Evolutionary conservation across 352 stramenopile species (phyloP).

Genomic region (Sclerospora graminicola): DNA sequence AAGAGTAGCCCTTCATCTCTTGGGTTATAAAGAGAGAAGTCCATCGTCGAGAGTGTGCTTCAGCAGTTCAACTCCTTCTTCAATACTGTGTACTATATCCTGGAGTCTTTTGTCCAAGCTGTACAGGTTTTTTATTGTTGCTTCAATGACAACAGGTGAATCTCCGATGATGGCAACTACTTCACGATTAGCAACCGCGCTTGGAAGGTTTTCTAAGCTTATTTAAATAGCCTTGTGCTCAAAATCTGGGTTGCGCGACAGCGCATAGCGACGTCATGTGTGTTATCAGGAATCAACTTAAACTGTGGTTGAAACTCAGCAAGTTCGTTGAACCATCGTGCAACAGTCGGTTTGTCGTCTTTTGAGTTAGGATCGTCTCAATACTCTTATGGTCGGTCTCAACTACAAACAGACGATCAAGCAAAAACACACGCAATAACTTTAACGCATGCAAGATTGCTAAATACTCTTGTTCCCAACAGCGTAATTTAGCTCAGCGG

Average conservation of each 20-base stretch:
- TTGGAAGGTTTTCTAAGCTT: not conserved
- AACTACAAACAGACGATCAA: conserved; percentile 4
- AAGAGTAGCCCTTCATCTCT: no score
- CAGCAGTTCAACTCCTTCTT: not conserved
- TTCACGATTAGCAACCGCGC: not conserved
- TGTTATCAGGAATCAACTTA: conserved; percentile 9
- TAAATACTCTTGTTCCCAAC: no score
- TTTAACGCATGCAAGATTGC: conserved; percentile 9
- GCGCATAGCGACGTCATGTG: not conserved
- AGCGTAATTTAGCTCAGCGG: no score
- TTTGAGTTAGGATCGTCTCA: no score
- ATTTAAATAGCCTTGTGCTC: conserved; percentile 2
- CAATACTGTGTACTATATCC: no score
- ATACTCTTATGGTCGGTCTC: conserved; percentile 4
- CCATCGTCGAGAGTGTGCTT: not conserved
- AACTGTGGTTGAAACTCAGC: conserved; percentile 2
- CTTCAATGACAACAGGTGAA: no score
- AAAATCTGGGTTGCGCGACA: conserved; percentile 2
- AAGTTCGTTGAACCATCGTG: no score
- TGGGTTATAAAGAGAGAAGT: not conserved
- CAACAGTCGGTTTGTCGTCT: no score
- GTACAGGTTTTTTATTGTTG: no score
- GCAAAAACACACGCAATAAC: no score
- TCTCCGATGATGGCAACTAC: no score
- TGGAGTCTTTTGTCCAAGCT: no score